A percentile compares a stretch with the other conserved stretches of the same genome.
Conservation (phyloP, 441 rosid genomes). For the Aleurites moluccanus region DNA sequence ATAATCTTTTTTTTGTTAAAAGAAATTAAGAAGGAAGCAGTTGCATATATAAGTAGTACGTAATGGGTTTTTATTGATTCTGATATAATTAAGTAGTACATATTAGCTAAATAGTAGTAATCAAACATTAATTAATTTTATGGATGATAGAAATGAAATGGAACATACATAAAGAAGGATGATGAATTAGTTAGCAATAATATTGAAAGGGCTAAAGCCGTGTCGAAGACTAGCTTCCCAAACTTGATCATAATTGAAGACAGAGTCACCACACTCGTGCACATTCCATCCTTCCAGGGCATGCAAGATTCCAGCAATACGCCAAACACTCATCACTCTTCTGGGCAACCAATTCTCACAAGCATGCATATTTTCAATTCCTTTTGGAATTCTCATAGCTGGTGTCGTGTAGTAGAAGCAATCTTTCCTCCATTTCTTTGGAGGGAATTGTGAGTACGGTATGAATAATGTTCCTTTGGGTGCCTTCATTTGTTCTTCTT, state of each 20-base stretch:
- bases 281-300: constrained; percentile 50
- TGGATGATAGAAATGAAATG: no score
- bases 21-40: no score
- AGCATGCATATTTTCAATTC: constrained; percentile 46
- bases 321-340: constrained; percentile 52
- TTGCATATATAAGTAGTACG: no score
- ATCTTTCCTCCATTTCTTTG: constrained; percentile 37
- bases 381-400: constrained; percentile 46
- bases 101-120: no score
- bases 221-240: constrained; percentile 55
- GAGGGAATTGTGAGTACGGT: constrained; percentile 54
- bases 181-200: not conserved
- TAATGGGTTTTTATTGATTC: no score
- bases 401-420: constrained; percentile 54
- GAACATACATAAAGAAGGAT: no score
- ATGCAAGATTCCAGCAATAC: constrained; percentile 54
- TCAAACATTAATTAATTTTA: no score
- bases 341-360: constrained; percentile 66
- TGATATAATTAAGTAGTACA: no score
- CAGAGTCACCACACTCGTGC: constrained; percentile 48
- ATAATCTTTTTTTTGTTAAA: not conserved
- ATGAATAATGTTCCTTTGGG: constrained; percentile 46
- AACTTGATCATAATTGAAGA: constrained; percentile 35
- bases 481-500: constrained; percentile 50
- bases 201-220: constrained; percentile 42